Evolutionary conservation across 176 grass and related monocot species (phyloP).

Genomic region (Hordeum marinum): DNA sequence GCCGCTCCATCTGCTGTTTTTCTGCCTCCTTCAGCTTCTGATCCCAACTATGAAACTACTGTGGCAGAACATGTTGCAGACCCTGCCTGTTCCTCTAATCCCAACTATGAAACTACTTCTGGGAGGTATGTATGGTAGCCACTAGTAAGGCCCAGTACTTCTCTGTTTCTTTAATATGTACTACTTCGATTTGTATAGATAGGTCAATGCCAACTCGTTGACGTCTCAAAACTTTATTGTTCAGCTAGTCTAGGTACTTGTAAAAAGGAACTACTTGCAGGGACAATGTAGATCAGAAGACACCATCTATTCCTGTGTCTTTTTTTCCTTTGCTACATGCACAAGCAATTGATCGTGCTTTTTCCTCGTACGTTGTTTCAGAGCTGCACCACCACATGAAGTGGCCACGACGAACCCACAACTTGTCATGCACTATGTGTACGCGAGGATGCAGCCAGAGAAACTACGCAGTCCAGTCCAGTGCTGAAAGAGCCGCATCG

Average conservation of each 20-base stretch:
- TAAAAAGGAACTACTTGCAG: background rate
- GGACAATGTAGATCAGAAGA: background rate
- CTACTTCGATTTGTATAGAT: background rate
- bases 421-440: conserved; percentile 4
- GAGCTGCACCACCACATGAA: background rate
- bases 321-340: background rate
- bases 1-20: conserved; percentile 5
- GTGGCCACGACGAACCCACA: background rate
- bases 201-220: background rate
- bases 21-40: background rate
- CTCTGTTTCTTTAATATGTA: background rate
- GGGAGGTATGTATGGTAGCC: conserved; percentile 32
- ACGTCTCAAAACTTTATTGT: background rate
- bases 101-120: background rate
- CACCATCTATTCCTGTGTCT: background rate
- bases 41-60: background rate
- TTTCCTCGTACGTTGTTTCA: background rate
- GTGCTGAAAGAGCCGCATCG: background rate
- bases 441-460: background rate
- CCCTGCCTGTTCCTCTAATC: background rate
- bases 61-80: background rate
- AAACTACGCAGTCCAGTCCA: background rate
- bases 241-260: background rate
- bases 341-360: background rate
- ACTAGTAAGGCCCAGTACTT: background rate